These are phyloP conservation scores for Lactarius vividus DNA, from an alignment of 768 basidiomycete genomes.

Conservation along the genomic window DNA sequence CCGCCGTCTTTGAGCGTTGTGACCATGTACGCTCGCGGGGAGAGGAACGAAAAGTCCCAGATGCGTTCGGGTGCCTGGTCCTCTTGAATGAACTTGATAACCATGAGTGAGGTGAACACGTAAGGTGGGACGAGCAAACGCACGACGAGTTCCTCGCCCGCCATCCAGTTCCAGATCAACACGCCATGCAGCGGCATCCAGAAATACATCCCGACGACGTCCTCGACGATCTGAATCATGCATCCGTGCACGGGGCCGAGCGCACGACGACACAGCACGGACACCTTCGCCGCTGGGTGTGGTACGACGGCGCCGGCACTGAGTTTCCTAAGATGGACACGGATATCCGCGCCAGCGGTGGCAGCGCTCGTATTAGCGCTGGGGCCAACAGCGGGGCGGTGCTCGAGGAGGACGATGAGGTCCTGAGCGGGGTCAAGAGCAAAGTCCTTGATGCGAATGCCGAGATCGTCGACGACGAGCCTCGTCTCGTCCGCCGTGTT, in stretches of 20 bases:
- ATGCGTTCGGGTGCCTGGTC: constrained; percentile 32
- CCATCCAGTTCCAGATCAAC: constrained; percentile 54
- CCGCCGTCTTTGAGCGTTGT: constrained; percentile 38
- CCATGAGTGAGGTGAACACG: neutral
- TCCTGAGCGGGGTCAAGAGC: constrained; percentile 68
- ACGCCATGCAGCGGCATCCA: constrained; percentile 37
- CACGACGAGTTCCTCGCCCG: constrained; percentile 43
- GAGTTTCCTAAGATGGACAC: constrained; percentile 47
- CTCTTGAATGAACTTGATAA: constrained; percentile 36
- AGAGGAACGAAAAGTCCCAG: constrained; percentile 49
- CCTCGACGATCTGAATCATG: constrained; percentile 52
- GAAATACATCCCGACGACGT: constrained; percentile 51
- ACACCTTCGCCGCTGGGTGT: constrained; percentile 43
- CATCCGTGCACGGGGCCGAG: constrained; percentile 33
- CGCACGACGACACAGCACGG: constrained; percentile 32
- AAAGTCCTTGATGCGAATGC: constrained; percentile 49
- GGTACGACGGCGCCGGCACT: constrained; percentile 34
- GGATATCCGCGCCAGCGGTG: constrained; percentile 24
- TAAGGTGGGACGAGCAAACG: constrained; percentile 25
- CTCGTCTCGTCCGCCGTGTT: constrained; percentile 13
- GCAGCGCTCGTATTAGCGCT: neutral
- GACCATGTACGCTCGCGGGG: constrained; percentile 43
- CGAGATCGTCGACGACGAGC: constrained; percentile 38
- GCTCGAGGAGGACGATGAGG: constrained; percentile 46
- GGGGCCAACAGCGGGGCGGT: neutral